Evolutionary conservation across 352 stramenopile species (phyloP), one percentile per base, ranked within the genome.

Genomic region (Aphanomyces invadans): DNA sequence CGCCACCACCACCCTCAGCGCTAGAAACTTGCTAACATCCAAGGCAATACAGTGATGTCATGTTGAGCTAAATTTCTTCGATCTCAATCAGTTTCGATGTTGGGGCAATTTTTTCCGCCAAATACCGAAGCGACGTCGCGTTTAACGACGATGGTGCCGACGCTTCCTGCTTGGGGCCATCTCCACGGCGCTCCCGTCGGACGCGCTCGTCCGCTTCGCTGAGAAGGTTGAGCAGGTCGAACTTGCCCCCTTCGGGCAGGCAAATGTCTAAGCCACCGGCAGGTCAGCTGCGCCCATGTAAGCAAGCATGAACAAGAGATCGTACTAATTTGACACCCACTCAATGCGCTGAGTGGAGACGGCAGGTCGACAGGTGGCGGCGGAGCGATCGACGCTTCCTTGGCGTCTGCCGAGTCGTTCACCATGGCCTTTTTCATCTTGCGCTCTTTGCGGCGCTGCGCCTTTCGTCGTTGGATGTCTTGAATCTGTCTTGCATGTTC

Each of bases 51-150:
- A 15, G 36, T 42, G n/a, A n/a, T 42, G 7, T 25, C 23, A 52
- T 52, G 21, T 52, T 52, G 12, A 52, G 44, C n/a, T 67, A 67
- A 17, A 67, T 45, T 4, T 67, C 46, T 57, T 67, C 60, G 4
- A 67, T 67, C 19, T 67, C 60, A 57, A 67, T 56, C 28, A 59
- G 44, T 32, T 67, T 67, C 2, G 60, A 67, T 25, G 48, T 67
- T 11, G 49, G 60, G 7, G 60, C 60, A 11, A 67, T 32, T 25
- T 67, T 67, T 26, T 67, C 42, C 7, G 60, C 60, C 29, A 67
- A 28, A 23, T 67, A 67, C 21, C 48, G 31, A 15, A 67, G 21
- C 19, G 38, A 57, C 32, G 60, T 46, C 3, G 42, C 29, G 23
- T 67, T 55, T 17, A 67, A 48, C 19, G 28, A 49, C 0, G 33